phyloP scores from a whole-genome alignment of 2,329 filamentous ascomycete genomes.

The Emergomyces pasteurianus region DNA sequence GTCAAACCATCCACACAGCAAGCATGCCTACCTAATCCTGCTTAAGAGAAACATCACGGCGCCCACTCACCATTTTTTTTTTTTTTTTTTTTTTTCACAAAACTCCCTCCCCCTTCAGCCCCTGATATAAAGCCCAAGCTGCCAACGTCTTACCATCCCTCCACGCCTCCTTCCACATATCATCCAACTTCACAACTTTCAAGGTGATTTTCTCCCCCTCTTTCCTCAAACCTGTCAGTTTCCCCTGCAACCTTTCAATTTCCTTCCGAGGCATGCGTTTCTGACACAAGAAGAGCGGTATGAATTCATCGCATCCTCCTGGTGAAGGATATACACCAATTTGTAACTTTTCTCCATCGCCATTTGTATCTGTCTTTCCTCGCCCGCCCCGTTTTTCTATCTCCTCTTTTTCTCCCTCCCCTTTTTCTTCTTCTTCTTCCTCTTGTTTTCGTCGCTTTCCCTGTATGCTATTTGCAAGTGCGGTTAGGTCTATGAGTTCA shows the following conservation, averaged over 20 bases:
- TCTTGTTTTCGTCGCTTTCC: background rate
- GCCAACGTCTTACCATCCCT: conserved; percentile 46
- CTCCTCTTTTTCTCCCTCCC: too few relatives aligned
- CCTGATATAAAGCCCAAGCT: conserved; percentile 44
- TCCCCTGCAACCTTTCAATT: conserved; percentile 40
- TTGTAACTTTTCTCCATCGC: conserved; percentile 31
- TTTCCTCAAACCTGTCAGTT: conserved; percentile 42
- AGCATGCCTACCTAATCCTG: too few relatives aligned
- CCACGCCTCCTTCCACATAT: conserved; percentile 43
- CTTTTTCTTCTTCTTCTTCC: background rate
- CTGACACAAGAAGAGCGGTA: conserved; percentile 45
- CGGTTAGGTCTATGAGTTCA: conserved; percentile 44
- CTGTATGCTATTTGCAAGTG: conserved; percentile 30
- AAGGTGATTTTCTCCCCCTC: conserved; percentile 49
- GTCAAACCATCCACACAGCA: too few relatives aligned
- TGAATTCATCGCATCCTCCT: conserved; percentile 48
- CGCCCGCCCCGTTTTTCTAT: background rate
- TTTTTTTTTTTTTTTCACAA: too few relatives aligned
- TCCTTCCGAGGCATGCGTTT: conserved; percentile 38
- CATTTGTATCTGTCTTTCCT: background rate
- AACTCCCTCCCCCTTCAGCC: conserved; percentile 36
- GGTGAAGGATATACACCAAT: conserved; percentile 42
- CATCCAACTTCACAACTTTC: conserved; percentile 40
- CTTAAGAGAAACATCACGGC: background rate
- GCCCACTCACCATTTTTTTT: background rate